A percentile compares a stretch with the other conserved stretches of the same genome.
Evolutionary conservation across 768 basidiomycete genomes (phyloP).

Genomic region (Kwoniella bestiolae): DNA sequence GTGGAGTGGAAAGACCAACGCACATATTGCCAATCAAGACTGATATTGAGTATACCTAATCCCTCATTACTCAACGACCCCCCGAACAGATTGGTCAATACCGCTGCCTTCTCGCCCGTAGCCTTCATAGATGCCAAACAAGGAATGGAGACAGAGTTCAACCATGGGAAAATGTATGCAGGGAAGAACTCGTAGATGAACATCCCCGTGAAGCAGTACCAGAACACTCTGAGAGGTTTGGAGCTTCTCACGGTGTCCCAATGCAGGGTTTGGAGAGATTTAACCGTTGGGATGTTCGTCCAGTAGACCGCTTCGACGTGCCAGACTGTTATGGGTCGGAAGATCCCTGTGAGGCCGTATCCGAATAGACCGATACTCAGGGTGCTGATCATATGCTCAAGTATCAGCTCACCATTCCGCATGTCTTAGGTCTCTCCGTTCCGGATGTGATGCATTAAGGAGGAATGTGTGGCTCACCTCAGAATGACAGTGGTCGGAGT

Average conservation of each 20-base stretch:
- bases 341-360: slow-evolving; percentile 67
- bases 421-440: neutral
- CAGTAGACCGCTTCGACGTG: slow-evolving; percentile 32
- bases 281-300: slow-evolving; percentile 26
- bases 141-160: slow-evolving; percentile 19
- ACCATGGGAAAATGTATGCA: slow-evolving; percentile 38
- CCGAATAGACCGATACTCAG: slow-evolving; percentile 54
- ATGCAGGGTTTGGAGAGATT: slow-evolving; percentile 33
- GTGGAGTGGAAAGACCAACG: neutral
- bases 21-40: slow-evolving; percentile 29
- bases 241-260: slow-evolving; percentile 20
- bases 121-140: slow-evolving; percentile 19
- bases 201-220: slow-evolving; percentile 25
- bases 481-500: slow-evolving; percentile 65
- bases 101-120: neutral
- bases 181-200: slow-evolving; percentile 39
- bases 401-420: neutral
- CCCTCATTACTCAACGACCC: slow-evolving; percentile 23
- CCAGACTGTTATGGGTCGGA: slow-evolving; percentile 67
- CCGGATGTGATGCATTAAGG: neutral
- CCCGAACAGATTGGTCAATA: slow-evolving; percentile 22
- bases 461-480: slow-evolving; percentile 57
- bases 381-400: neutral
- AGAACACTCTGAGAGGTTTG: slow-evolving; percentile 20
- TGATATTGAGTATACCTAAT: slow-evolving; percentile 13